Evolutionary conservation across 179 eudicot species (phyloP), one percentile per base, ranked within the genome.

Genomic region (Beta lomatogona): DNA sequence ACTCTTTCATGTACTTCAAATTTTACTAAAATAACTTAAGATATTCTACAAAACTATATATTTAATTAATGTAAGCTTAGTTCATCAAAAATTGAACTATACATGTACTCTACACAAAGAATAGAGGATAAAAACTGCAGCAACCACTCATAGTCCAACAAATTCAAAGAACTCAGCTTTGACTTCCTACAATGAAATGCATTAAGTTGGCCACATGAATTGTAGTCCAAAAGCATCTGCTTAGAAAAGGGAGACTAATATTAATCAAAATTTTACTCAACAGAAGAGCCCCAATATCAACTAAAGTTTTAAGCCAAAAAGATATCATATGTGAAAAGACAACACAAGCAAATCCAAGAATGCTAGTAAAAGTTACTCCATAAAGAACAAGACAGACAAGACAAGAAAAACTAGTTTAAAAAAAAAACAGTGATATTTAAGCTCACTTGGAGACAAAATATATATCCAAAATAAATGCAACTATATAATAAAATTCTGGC

Each of bases 391-490:
- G 50, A 25, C 28, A 76, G 61, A 70, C 71, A 79, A 77, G 78
- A 71, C 71, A 77, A 75, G 75, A 69, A 45, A 50, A 75, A 75
- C 41, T 46, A 78, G 57, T 15, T 75, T 9, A n/a, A 48, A 58
- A 12, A 28, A 57, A 52, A 55, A 11, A 36, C 19, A 54, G 69
- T 50, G 22, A 44, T 15, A 73, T 10, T 58, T 50, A 11, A 67
- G 69, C 69, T 79, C 63, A 78, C 79, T 22, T 83, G 15, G 52
- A 22, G 82, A 75, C 85, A 79, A 73, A 73, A 73, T 6, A 36
- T 15, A 19, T 61, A 36, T 31, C 64, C 80, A 63, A 54, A 28
- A 65, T 46, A 66, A 36, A 46, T 59, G 25, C 73, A 44, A 46
- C 36, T 15, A 67, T 57, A 61, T 12, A 31, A 50, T 25, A 21